Conservation (phyloP, 495 filamentous ascomycete species). For the Penicillium flavigenum region DNA sequence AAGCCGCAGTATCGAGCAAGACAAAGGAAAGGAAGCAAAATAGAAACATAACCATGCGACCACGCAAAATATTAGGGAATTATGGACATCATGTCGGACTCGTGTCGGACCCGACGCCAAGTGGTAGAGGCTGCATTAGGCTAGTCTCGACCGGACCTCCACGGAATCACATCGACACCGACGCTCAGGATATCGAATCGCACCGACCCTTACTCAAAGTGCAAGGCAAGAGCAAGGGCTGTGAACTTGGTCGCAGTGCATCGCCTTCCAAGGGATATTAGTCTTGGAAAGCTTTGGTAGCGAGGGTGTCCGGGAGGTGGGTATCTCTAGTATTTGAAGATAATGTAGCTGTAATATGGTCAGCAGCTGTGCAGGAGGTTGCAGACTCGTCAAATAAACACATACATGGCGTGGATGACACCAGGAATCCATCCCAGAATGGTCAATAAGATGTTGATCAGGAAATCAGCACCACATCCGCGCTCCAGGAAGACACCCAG, state of each 20-base stretch:
- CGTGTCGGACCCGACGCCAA: constrained; percentile 26
- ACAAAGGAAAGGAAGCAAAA: constrained; percentile 17
- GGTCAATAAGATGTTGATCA: constrained; percentile 86
- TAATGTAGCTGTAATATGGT: constrained; percentile 48
- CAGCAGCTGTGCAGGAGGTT: not conserved
- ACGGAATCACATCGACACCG: constrained; percentile 33
- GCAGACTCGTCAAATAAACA: constrained; percentile 2
- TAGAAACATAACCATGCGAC: constrained; percentile 10
- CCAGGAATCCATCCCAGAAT: constrained; percentile 80
- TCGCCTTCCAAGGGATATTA: constrained; percentile 6
- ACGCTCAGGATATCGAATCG: constrained; percentile 18
- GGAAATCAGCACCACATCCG: constrained; percentile 76
- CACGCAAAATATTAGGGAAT: constrained; percentile 27
- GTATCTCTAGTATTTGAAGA: constrained; percentile 52
- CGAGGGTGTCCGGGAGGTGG: constrained; percentile 2
- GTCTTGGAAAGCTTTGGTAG: not conserved
- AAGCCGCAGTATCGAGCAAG: constrained; percentile 19
- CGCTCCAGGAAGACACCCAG: constrained; percentile 90
- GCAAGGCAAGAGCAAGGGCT: not conserved
- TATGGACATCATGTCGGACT: constrained; percentile 27
- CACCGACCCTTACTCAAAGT: constrained; percentile 4
- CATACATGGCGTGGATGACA: constrained; percentile 71
- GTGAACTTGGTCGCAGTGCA: constrained; percentile 3
- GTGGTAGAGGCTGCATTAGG: constrained; percentile 33
- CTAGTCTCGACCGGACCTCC: constrained; percentile 33